These are phyloP conservation scores for Tetraselmis chui DNA, from an alignment of 139 green algal genomes.

Conservation along the genomic window DNA sequence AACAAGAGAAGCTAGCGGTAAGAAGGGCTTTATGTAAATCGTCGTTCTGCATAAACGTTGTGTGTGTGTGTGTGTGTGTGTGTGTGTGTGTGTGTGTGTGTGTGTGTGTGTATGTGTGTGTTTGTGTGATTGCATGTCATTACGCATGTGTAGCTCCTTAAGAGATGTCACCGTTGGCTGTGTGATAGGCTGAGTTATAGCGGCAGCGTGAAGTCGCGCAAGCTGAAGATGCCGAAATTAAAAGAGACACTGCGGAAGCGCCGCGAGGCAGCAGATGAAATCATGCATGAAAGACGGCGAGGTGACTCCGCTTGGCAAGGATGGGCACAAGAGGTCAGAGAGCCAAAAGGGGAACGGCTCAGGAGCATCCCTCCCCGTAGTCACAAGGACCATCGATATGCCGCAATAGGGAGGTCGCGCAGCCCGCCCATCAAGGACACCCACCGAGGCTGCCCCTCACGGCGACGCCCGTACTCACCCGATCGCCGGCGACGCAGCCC, in stretches of 20 bases:
- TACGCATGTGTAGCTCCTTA: neutral
- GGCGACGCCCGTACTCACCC: no score
- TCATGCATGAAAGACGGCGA: neutral
- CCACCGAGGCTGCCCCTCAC: no score
- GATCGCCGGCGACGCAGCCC: neutral
- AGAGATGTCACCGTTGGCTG: neutral
- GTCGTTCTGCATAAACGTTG: neutral
- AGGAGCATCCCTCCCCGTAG: no score
- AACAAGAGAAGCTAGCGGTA: conserved; percentile 50
- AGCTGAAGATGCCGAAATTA: neutral
- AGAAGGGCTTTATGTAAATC: neutral
- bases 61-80: neutral
- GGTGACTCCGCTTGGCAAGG: neutral
- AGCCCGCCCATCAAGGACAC: no score
- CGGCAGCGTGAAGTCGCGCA: neutral
- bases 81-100: no score
- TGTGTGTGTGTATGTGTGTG: neutral
- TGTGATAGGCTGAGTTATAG: neutral
- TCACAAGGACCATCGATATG: no score
- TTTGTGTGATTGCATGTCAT: neutral
- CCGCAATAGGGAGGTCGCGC: no score
- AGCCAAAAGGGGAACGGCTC: neutral
- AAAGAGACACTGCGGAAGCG: neutral
- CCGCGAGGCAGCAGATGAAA: no score
- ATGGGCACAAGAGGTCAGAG: neutral